Evolutionary conservation across 2,329 filamentous ascomycete genomes (phyloP), one percentile per base, ranked within the genome.

Genomic region (Pestalotiopsis sp.): DNA sequence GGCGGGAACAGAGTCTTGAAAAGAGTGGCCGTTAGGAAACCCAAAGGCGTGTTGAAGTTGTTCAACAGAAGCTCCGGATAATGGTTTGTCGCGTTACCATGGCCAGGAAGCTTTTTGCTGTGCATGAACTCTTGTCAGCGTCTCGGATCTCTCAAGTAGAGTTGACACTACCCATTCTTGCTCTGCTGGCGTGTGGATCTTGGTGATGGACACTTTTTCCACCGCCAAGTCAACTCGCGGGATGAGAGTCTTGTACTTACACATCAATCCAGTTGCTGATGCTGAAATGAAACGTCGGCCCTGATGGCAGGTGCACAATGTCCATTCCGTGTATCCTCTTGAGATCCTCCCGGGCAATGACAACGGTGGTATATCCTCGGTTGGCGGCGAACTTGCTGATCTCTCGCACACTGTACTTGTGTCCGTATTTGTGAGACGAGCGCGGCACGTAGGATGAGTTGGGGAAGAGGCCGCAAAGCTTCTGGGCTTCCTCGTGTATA

Each of bases 331-430:
- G 91, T 0, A 94, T 92, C 75, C 88, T 90, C 83, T 99, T 99
- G 73, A 90, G 88, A 78, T 98, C 94, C 81, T 99, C 95, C 77
- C 94, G 94, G 17, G 98, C 84, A 17, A 99, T 89, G 2, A 98
- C 83, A 2, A 99, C 85, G 27, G 94, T 89, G 0, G 94, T 97
- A 82, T 93, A 98, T 56, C 92, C 90, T 61, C 94, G 88, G 76
- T 95, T 94, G 14, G 89, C 81, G 45, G 95, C 95, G 78, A 95
- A 98, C 72, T 90, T 89, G 76, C 92, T 90, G 73, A 99, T 98
- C 80, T 99, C 96, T 64, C 93, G 89, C 27, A 99, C 87, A 27
- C 92, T 95, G 84, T 97, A 98, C 78, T 97, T 97, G 85, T 98
- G 91, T 9, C 90, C 89, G 80, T 95, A 94, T 66, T 90, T 90